phyloP scores from a whole-genome alignment of 176 grass and related monocot genomes.

The Bolboschoenus planiculmis region DNA sequence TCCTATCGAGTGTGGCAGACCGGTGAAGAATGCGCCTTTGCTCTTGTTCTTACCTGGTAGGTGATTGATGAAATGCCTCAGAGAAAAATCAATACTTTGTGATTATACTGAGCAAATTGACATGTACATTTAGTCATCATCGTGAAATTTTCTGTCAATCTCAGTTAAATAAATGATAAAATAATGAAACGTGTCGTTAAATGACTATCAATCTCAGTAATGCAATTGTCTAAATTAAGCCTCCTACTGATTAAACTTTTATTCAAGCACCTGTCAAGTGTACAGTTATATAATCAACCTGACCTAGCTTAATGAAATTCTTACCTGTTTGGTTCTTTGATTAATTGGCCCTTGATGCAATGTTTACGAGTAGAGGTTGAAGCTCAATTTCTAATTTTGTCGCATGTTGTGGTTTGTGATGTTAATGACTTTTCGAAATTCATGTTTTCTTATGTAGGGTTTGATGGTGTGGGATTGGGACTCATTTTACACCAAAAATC shows the following conservation, averaged over 20 bases:
- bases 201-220: not conserved
- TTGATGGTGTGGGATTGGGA: conserved; percentile 74
- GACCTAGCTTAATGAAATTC: not conserved
- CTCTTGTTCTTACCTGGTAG: conserved; percentile 83
- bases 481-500: conserved; percentile 95
- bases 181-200: not conserved
- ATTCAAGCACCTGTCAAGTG: not conserved
- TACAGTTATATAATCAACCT: not conserved
- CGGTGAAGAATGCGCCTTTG: conserved; percentile 51
- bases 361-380: not conserved
- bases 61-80: not conserved
- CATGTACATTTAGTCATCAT: not conserved
- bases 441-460: conserved; percentile 35
- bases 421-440: not conserved
- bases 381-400: not conserved
- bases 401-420: too few relatives aligned
- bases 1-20: conserved; percentile 51
- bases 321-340: not conserved
- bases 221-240: not conserved
- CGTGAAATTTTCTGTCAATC: not conserved
- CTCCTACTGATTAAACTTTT: not conserved
- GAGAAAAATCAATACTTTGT: not conserved
- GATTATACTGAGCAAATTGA: not conserved
- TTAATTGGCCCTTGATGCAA: not conserved
- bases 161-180: not conserved